Percentiles rank a stretch among this genome's conserved stretches.
These are phyloP conservation scores for Eucalyptus globulus DNA, from an alignment of 345 rosid genomes.

Conservation along the genomic window DNA sequence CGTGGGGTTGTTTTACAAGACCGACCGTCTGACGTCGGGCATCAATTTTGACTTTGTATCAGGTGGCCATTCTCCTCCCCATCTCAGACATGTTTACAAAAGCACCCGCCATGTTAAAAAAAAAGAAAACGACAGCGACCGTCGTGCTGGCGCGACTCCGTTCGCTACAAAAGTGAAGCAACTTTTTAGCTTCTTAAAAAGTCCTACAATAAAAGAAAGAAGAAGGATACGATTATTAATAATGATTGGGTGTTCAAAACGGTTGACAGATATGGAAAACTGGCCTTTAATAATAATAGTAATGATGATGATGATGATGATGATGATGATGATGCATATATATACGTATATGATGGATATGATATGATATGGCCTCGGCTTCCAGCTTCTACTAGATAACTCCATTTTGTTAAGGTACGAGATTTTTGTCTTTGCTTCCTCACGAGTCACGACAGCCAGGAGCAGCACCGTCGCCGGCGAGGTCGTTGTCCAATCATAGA, in stretches of 20 bases:
- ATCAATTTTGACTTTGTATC: too few relatives aligned
- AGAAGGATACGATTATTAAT: too few relatives aligned
- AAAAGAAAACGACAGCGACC: not conserved
- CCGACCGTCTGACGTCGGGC: too few relatives aligned
- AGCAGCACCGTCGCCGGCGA: not conserved
- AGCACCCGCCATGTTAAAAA: not conserved
- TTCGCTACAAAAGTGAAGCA: not conserved
- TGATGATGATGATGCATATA: too few relatives aligned
- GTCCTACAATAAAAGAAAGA: too few relatives aligned
- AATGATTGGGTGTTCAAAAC: not conserved
- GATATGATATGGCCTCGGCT: not conserved
- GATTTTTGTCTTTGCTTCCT: not conserved
- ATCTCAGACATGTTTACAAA: not conserved
- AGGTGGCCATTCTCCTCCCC: not conserved
- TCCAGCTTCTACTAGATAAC: not conserved
- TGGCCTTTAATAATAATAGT: not conserved
- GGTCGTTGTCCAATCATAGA: not conserved
- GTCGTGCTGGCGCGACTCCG: not conserved
- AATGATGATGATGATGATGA: too few relatives aligned
- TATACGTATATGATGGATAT: too few relatives aligned
- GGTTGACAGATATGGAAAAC: not conserved
- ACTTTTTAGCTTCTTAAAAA: not conserved
- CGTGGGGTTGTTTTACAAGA: too few relatives aligned
- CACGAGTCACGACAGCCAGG: not conserved
- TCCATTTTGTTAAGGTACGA: not conserved